Evolutionary conservation across 768 basidiomycete genomes (phyloP).

Genomic region (Kwoniella dendrophila): DNA sequence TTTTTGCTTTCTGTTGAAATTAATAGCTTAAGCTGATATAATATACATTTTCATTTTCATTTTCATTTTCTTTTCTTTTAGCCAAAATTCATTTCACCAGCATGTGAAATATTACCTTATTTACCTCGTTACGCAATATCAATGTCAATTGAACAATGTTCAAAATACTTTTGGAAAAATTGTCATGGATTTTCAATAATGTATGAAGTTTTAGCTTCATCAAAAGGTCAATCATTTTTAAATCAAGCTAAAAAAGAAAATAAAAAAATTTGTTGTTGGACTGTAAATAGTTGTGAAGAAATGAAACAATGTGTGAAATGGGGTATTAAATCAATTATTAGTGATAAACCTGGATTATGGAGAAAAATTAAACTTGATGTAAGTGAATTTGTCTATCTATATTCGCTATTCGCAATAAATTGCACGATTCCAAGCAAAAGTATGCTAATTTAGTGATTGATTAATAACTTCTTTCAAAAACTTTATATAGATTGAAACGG

Average conservation of each 20-base stretch:
- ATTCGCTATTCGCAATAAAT: no score
- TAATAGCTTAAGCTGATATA: no score
- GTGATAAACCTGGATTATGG: slow-evolving; percentile 54
- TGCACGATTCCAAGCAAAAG: no score
- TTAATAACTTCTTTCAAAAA: no score
- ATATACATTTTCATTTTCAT: no score
- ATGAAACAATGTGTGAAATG: slow-evolving; percentile 58
- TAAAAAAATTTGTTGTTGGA: slow-evolving; percentile 92
- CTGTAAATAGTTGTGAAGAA: slow-evolving; percentile 83
- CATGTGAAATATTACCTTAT: slow-evolving; percentile 75
- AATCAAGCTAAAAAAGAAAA: slow-evolving; percentile 72
- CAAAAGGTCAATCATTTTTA: slow-evolving; percentile 72
- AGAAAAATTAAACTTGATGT: slow-evolving; percentile 45
- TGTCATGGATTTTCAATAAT: slow-evolving; percentile 84
- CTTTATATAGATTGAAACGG: slow-evolving; percentile 34
- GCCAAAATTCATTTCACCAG: slow-evolving; percentile 79
- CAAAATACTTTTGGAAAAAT: slow-evolving; percentile 84
- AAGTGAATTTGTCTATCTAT: slow-evolving; percentile 16
- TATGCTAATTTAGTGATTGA: no score
- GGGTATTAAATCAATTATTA: slow-evolving; percentile 53
- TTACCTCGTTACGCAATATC: slow-evolving; percentile 86
- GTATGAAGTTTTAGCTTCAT: slow-evolving; percentile 70
- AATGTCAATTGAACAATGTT: slow-evolving; percentile 68
- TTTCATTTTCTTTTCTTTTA: no score
- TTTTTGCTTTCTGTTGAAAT: no score